phyloP scores from a whole-genome alignment of 179 eudicot species.

The Gypsophila paniculata region DNA sequence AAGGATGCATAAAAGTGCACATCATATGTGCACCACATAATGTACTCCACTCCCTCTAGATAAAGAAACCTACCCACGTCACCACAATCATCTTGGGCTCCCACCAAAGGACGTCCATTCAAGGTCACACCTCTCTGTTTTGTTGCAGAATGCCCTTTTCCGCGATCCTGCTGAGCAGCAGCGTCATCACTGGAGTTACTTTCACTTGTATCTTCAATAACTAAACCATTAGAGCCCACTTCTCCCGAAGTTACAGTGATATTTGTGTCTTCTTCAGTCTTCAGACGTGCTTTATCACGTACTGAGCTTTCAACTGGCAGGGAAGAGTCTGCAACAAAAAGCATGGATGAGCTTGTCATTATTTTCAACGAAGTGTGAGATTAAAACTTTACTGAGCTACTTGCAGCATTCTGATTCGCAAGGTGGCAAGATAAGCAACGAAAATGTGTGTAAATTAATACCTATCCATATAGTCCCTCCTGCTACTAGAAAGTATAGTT shows the following conservation, averaged over 20 bases:
- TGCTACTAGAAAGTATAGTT: conserved; percentile 85
- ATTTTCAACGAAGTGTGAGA: conserved; percentile 5
- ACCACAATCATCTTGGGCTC: conserved; percentile 35
- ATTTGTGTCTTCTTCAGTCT: conserved; percentile 23
- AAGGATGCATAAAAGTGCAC: conserved; percentile 97
- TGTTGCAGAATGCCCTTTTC: conserved; percentile 18
- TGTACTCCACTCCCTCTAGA: conserved; percentile 92
- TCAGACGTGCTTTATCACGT: conserved; percentile 25
- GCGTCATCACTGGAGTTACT: conserved; percentile 10
- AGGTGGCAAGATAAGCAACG: conserved; percentile 2
- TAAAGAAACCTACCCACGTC: conserved; percentile 92
- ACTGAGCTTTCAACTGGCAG: conserved; percentile 36
- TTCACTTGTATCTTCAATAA: conserved; percentile 31
- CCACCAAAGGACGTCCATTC: conserved; percentile 16
- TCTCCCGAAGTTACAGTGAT: conserved; percentile 33
- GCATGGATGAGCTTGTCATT: conserved; percentile 1
- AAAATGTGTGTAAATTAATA: conserved; percentile 26
- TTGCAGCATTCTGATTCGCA: background rate
- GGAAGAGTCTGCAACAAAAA: conserved; percentile 49
- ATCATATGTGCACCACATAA: conserved; percentile 99
- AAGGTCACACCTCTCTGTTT: conserved; percentile 14
- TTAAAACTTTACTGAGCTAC: background rate
- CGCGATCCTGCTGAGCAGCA: conserved; percentile 22
- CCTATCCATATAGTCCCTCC: conserved; percentile 99
- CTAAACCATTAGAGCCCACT: conserved; percentile 29